Conservation (phyloP, 2,329 filamentous ascomycete species). For the Xylaria digitata region DNA sequence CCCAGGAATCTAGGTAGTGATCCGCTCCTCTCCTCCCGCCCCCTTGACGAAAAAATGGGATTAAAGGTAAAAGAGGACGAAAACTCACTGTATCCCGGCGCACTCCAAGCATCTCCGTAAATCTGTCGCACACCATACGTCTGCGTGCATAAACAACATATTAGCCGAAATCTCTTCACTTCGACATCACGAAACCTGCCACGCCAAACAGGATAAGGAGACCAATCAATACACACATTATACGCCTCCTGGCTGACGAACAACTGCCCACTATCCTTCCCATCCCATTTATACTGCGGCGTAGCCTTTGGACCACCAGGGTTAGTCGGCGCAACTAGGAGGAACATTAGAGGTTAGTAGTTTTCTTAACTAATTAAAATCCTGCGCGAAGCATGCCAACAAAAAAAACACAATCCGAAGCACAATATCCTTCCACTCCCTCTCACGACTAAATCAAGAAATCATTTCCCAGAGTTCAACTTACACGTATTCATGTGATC, state of each 20-base stretch:
- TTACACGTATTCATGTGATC: constrained; percentile 52
- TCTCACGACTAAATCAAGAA: neutral
- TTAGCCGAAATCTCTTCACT: too few relatives aligned
- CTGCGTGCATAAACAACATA: too few relatives aligned
- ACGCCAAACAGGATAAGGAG: too few relatives aligned
- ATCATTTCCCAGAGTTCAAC: neutral
- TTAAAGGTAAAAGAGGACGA: neutral
- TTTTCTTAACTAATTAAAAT: neutral
- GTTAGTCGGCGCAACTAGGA: constrained; percentile 52
- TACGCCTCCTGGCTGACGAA: constrained; percentile 59
- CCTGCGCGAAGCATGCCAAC: neutral
- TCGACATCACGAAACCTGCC: too few relatives aligned
- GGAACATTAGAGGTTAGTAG: neutral
- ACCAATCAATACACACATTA: constrained; percentile 22
- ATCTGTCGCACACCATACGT: constrained; percentile 51
- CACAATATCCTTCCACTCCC: neutral
- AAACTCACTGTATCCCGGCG: constrained; percentile 48
- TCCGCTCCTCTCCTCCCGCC: neutral
- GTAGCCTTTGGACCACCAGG: constrained; percentile 51
- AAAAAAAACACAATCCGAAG: neutral
- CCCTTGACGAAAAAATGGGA: neutral
- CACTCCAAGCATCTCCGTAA: constrained; percentile 56
- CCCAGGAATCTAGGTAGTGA: too few relatives aligned
- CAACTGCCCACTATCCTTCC: constrained; percentile 58
- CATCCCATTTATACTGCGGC: constrained; percentile 56